Percentiles rank a stretch among this genome's conserved stretches.
phyloP scores from a whole-genome alignment of 148 eudicot genomes.

The Hydrangea macrophylla region DNA sequence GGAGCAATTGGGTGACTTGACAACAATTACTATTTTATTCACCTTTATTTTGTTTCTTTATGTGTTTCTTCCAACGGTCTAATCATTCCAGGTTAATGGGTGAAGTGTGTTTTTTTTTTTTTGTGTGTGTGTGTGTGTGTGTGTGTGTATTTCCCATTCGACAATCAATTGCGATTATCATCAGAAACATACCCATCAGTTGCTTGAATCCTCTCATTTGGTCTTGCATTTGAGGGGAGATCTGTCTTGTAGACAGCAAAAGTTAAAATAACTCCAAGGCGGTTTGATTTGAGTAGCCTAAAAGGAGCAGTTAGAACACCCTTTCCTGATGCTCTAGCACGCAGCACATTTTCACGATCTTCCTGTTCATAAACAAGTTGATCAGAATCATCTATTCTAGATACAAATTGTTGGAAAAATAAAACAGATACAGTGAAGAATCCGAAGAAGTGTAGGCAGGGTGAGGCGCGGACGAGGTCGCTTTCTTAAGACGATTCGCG shows the following conservation, averaged over 20 bases:
- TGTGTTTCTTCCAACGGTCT: background rate
- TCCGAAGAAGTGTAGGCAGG: too few species aligned
- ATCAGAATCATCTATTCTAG: conserved; percentile 7
- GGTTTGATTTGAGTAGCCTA: conserved; percentile 75
- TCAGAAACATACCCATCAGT: conserved; percentile 64
- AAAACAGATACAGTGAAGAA: too few species aligned
- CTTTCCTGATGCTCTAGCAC: conserved; percentile 91
- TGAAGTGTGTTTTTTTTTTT: background rate
- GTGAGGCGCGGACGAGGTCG: too few species aligned
- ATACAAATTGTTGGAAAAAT: background rate
- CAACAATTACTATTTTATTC: background rate
- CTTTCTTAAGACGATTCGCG: too few species aligned
- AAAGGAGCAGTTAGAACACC: conserved; percentile 98
- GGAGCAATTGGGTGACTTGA: too few species aligned
- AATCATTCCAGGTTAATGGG: background rate
- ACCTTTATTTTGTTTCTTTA: background rate
- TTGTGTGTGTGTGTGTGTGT: background rate
- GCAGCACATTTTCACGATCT: conserved; percentile 93
- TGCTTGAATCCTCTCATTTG: conserved; percentile 61
- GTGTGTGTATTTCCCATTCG: background rate
- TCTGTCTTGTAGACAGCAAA: conserved; percentile 91
- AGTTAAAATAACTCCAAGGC: conserved; percentile 91
- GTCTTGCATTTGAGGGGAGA: conserved; percentile 76
- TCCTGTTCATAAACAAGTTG: conserved; percentile 46
- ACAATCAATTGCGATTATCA: background rate